A percentile compares a stretch with the other conserved stretches of the same genome.
These are phyloP conservation scores for Epichloe brachyelytri DNA, from an alignment of 2,329 filamentous ascomycete genomes.

Conservation along the genomic window DNA sequence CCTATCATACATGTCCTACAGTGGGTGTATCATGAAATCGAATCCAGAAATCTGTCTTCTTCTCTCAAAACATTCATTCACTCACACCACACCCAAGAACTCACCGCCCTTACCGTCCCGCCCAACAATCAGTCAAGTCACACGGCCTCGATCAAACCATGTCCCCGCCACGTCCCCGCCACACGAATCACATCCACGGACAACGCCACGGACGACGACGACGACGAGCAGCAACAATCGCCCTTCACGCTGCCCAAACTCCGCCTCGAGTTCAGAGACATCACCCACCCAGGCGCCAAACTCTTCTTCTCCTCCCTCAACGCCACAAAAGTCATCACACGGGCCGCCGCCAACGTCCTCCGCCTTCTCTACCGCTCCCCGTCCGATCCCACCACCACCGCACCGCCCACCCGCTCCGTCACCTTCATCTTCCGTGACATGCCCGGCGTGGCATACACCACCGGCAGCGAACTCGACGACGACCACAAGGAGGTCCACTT, in stretches of 20 bases:
- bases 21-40: no score
- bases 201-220: not conserved
- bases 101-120: no score
- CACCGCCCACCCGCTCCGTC: constrained; percentile 64
- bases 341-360: constrained; percentile 56
- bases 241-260: constrained; percentile 39
- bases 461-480: constrained; percentile 60
- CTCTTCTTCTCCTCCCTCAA: constrained; percentile 57
- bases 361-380: constrained; percentile 54
- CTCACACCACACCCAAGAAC: no score
- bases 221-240: constrained; percentile 1
- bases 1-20: no score
- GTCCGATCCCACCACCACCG: constrained; percentile 25
- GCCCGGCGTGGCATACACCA: constrained; percentile 81
- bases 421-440: constrained; percentile 72
- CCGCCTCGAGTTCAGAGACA: constrained; percentile 45
- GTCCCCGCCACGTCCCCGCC: constrained; percentile 15
- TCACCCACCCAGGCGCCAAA: constrained; percentile 44
- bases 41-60: no score
- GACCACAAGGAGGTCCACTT: constrained; percentile 94
- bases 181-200: not conserved
- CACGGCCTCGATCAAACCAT: no score
- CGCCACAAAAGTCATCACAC: constrained; percentile 45
- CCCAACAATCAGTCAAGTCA: no score
- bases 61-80: no score